phyloP scores from a whole-genome alignment of 768 basidiomycete species.

The Cytidiella melzeri region DNA sequence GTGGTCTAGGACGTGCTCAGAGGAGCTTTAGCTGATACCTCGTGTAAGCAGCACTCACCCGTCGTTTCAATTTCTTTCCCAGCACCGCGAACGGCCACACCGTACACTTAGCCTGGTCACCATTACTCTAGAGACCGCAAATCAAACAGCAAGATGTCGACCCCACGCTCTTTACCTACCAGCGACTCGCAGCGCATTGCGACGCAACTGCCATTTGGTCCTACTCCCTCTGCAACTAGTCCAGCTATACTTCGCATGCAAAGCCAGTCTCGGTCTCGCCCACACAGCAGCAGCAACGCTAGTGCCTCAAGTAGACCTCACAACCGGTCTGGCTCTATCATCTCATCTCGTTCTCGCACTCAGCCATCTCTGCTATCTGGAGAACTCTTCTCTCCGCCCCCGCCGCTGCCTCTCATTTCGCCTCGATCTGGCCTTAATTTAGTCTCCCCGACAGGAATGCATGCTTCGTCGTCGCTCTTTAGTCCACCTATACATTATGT shows the following conservation, averaged over 20 bases:
- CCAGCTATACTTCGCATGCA: constrained; percentile 8
- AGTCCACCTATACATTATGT: constrained; percentile 57
- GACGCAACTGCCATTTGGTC: constrained; percentile 23
- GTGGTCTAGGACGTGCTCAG: too few relatives aligned
- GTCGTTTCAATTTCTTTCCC: too few relatives aligned
- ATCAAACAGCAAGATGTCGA: constrained; percentile 19
- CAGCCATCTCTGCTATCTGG: constrained; percentile 8
- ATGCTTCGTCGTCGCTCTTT: constrained; percentile 77
- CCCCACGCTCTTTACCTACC: constrained; percentile 25
- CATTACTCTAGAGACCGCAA: constrained; percentile 1
- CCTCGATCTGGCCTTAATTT: constrained; percentile 20
- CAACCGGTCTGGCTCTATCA: constrained; percentile 9
- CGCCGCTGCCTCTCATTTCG: constrained; percentile 17
- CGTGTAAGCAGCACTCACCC: background rate
- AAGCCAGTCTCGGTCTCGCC: constrained; percentile 7
- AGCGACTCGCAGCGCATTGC: constrained; percentile 16
- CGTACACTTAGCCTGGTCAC: constrained; percentile 18
- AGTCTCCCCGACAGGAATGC: constrained; percentile 69
- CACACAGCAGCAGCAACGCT: constrained; percentile 15
- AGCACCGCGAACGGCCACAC: too few relatives aligned
- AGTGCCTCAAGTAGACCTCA: constrained; percentile 10
- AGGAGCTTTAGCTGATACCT: too few relatives aligned
- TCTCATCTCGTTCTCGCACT: constrained; percentile 12
- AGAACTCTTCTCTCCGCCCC: constrained; percentile 17
- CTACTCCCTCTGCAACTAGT: constrained; percentile 11